A percentile compares a stretch with the other conserved stretches of the same genome.
These are phyloP conservation scores for Akanthomyces uredinophilus DNA, from an alignment of 2,329 filamentous ascomycete genomes.

Conservation along the genomic window DNA sequence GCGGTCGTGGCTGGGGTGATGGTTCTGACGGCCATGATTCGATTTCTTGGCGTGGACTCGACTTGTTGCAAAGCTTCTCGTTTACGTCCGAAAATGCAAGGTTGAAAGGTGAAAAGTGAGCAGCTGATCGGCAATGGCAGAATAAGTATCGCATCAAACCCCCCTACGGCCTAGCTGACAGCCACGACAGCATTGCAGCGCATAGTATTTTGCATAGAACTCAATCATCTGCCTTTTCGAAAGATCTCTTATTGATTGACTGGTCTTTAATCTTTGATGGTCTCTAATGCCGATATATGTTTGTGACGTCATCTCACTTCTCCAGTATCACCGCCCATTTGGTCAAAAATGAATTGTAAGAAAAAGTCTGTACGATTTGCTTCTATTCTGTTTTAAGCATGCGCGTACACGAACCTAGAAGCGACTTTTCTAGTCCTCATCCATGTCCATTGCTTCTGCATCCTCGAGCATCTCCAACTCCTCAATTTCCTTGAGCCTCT, in stretches of 20 bases:
- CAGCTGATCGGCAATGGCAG: not conserved
- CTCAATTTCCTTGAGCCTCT: not conserved
- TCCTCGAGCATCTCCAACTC: not conserved
- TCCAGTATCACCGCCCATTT: no score
- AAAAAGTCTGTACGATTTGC: no score
- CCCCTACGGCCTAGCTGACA: not conserved
- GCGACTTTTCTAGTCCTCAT: not conserved
- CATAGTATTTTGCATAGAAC: no score
- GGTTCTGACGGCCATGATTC: not conserved
- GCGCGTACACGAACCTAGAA: no score
- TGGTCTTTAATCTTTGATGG: no score
- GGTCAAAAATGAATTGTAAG: no score
- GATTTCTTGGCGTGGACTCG: not conserved
- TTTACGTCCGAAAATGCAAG: no score
- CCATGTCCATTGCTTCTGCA: not conserved
- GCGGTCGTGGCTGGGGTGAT: constrained; percentile 18
- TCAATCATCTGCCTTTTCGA: no score
- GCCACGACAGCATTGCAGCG: not conserved
- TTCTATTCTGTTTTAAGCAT: not conserved
- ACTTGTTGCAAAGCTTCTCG: no score
- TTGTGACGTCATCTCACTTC: no score
- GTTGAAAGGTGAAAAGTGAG: not conserved
- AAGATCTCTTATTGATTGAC: no score
- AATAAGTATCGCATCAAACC: not conserved
- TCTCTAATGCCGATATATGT: no score